Evolutionary conservation across 805 yeast species (phyloP).

Genomic region (Candida methanosorbosa): DNA sequence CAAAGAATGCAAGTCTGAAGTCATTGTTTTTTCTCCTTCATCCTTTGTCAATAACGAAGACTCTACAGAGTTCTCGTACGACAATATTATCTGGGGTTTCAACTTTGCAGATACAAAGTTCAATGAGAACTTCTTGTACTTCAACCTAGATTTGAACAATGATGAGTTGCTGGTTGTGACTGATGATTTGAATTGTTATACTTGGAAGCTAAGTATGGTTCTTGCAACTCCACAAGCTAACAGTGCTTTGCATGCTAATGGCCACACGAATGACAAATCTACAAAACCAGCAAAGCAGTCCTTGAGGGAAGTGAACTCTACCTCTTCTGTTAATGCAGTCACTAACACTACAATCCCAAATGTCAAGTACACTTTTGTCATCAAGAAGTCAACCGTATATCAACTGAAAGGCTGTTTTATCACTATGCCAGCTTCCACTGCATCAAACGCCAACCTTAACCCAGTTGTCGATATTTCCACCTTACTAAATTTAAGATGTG

Average conservation of each 20-base stretch:
- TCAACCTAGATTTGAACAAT: conserved; percentile 19
- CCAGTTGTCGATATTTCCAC: conserved; percentile 10
- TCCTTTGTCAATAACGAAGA: conserved; percentile 13
- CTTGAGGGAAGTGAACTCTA: neutral
- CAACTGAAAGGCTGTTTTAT: conserved; percentile 19
- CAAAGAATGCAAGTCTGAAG: conserved; percentile 15
- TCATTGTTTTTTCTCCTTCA: conserved; percentile 18
- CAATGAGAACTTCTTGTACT: conserved; percentile 18
- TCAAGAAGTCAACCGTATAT: conserved; percentile 17
- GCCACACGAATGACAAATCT: too few relatives aligned
- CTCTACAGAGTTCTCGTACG: conserved; percentile 12
- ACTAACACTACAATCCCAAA: too few relatives aligned
- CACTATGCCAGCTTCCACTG: neutral
- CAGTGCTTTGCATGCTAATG: too few relatives aligned
- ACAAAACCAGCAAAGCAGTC: too few relatives aligned
- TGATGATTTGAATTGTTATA: conserved; percentile 23
- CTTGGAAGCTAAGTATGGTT: conserved; percentile 23
- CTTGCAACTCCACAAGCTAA: too few relatives aligned
- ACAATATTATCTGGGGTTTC: conserved; percentile 25
- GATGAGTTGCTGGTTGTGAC: conserved; percentile 24
- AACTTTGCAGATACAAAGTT: conserved; percentile 18
- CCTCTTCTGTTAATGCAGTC: conserved; percentile 7
- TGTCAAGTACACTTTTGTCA: too few relatives aligned
- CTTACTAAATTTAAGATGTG: conserved; percentile 15
- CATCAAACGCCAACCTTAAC: too few relatives aligned